Evolutionary conservation across 139 green algal genomes (phyloP).

Genomic region (Asterochloris erici): DNA sequence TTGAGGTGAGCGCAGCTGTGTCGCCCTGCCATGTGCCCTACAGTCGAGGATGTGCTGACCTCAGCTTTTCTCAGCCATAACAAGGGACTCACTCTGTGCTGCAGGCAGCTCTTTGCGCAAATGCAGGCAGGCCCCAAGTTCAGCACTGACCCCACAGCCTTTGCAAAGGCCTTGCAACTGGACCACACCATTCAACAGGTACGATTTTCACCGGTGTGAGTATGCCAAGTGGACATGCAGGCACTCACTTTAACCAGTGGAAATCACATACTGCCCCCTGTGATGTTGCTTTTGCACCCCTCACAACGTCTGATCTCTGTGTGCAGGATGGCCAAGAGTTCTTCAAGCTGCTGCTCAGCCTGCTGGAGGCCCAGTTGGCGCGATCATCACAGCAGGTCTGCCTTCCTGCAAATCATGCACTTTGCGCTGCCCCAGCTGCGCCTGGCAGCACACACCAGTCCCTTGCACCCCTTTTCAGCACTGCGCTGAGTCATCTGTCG

Average conservation of each 20-base stretch:
- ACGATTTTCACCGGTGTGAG: background rate
- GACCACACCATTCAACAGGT: conserved; percentile 79
- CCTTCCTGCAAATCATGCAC: too few species aligned
- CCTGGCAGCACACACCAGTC: too few species aligned
- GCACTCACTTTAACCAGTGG: too few species aligned
- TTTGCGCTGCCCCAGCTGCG: too few species aligned
- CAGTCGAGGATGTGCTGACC: background rate
- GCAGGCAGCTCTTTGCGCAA: conserved; percentile 52
- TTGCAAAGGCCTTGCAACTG: conserved; percentile 67
- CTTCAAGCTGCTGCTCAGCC: conserved; percentile 85
- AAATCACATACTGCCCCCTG: too few species aligned
- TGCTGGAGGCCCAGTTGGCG: conserved; percentile 67
- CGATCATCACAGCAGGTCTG: conserved; percentile 16
- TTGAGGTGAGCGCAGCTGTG: conserved; percentile 28
- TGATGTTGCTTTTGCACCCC: background rate
- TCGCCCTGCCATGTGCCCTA: background rate
- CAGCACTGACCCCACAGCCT: conserved; percentile 56
- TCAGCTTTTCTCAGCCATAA: background rate
- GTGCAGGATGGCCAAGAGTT: conserved; percentile 91
- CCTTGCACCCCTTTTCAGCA: too few species aligned
- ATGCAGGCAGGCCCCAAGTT: conserved; percentile 52
- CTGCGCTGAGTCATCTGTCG: background rate
- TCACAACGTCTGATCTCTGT: background rate
- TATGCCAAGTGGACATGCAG: too few species aligned
- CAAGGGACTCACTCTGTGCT: background rate